Base-by-base conservation (phyloP, 257 asterid genomes). In the Gynochthodes officinalis region DNA sequence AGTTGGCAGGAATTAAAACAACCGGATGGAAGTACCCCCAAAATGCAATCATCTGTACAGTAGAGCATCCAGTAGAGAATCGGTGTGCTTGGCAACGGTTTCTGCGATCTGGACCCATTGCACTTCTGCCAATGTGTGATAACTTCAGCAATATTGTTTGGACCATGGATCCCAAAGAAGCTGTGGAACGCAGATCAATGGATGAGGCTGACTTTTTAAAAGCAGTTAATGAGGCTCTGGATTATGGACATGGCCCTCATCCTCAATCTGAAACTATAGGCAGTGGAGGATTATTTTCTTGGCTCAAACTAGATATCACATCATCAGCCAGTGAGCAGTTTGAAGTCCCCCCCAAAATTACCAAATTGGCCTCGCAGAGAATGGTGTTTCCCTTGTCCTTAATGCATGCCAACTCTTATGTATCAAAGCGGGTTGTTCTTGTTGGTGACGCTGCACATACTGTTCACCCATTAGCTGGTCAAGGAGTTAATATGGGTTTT, bases 381-480 rank as follows among this genome's bases (percentile, higher is more conserved):
- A 80, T 89, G 98, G 91, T 83, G 70, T 95, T 95, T 76, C 99
- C 99, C 0, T 76, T 95, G 89, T 92, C 99, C 64, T 84, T 90
- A 25, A 90, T 82, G 81, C 99, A 95, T 69, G 96, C 98, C 55
- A 88, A 89, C 63, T 39, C 73, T 15, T 95, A 95, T 67, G 91
- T 79, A 14, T 75, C 76, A 1, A 90, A 83, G 67, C 90, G 96
- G 19, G 86, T 81, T 43, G 96, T 33, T 73, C 94, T 95, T 70
- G 77, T 92, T 72, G 99, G 99, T 48, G 99, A 95, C 77, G 99
- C 98, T 3, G 99, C 98, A 28, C 98, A 95, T 48, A 95, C 99
- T 4, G 97, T 95, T 78, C 98, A 95, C 78, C 99, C 99, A 49
- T 87, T 95, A 88, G 99, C 99, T 71, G 99, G 99, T 67, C 99